phyloP scores from a whole-genome alignment of 2,329 filamentous ascomycete species.

The Trichoderma gracile region DNA sequence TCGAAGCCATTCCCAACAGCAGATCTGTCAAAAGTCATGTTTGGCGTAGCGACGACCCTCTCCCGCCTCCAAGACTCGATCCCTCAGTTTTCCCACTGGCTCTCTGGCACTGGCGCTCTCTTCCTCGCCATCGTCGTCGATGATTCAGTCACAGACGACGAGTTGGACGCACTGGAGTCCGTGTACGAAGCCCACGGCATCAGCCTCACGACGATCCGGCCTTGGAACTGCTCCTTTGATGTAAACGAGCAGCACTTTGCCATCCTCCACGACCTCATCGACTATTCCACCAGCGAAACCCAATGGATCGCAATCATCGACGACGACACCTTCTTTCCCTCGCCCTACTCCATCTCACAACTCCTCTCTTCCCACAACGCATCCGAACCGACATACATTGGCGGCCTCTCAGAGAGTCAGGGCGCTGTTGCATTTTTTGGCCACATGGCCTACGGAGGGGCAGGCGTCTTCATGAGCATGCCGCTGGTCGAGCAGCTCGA shows the following conservation, averaged over 20 bases:
- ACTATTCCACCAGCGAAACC: slow-evolving; percentile 45
- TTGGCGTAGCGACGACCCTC: slow-evolving; percentile 58
- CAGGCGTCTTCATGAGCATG: slow-evolving; percentile 58
- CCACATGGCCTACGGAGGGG: slow-evolving; percentile 62
- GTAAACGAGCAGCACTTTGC: slow-evolving; percentile 60
- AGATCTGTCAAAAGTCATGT: slow-evolving; percentile 54
- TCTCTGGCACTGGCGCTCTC: slow-evolving; percentile 51
- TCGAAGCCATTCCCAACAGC: slow-evolving; percentile 45
- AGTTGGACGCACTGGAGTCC: slow-evolving; percentile 35
- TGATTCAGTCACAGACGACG: slow-evolving; percentile 8
- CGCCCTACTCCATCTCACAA: slow-evolving; percentile 51
- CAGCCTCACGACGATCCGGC: slow-evolving; percentile 39
- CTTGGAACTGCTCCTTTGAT: slow-evolving; percentile 38
- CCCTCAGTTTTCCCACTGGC: slow-evolving; percentile 57
- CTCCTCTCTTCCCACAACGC: slow-evolving; percentile 52
- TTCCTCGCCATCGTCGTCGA: slow-evolving; percentile 56
- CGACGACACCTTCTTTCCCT: slow-evolving; percentile 65
- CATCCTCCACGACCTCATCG: slow-evolving; percentile 52
- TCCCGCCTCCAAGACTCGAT: slow-evolving; percentile 53
- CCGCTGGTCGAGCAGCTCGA: slow-evolving; percentile 52
- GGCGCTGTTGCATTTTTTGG: slow-evolving; percentile 54
- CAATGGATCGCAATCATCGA: slow-evolving; percentile 60
- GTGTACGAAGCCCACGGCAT: slow-evolving; percentile 38
- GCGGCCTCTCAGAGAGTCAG: slow-evolving; percentile 59
- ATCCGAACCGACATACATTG: slow-evolving; percentile 53